Evolutionary conservation across 2,329 filamentous ascomycete genomes (phyloP).

Genomic region (Monilinia vaccinii-corymbosi): DNA sequence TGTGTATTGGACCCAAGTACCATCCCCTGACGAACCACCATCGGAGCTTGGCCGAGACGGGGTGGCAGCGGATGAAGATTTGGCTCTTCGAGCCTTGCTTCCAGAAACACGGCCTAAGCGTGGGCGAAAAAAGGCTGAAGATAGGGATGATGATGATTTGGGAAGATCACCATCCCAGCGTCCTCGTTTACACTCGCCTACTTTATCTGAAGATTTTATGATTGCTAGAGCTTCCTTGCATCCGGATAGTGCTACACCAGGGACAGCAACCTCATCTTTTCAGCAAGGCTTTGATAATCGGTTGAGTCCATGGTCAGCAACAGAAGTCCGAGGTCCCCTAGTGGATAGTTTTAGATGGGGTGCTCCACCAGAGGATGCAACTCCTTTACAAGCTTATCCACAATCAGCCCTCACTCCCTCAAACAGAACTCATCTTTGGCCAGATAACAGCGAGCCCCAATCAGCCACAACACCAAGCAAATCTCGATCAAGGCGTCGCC

Average conservation of each 20-base stretch:
- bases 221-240: slow-evolving; percentile 29
- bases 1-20: slow-evolving; percentile 71
- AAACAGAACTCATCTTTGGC: slow-evolving; percentile 34
- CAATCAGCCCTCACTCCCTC: slow-evolving; percentile 68
- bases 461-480: slow-evolving; percentile 66
- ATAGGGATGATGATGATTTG: slow-evolving; percentile 45
- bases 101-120: slow-evolving; percentile 62
- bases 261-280: slow-evolving; percentile 30
- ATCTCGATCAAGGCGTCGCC: slow-evolving; percentile 48
- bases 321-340: slow-evolving; percentile 21
- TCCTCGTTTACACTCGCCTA: slow-evolving; percentile 48
- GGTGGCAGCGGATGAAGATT: slow-evolving; percentile 77
- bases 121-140: slow-evolving; percentile 53
- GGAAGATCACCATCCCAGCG: slow-evolving; percentile 46
- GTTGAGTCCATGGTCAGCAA: slow-evolving; percentile 25
- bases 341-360: slow-evolving; percentile 26
- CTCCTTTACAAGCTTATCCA: slow-evolving; percentile 61
- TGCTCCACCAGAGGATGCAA: slow-evolving; percentile 44
- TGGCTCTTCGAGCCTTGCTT: slow-evolving; percentile 74
- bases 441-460: slow-evolving; percentile 51
- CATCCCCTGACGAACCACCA: slow-evolving; percentile 52
- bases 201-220: slow-evolving; percentile 34
- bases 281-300: slow-evolving; percentile 20
- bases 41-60: slow-evolving; percentile 65
- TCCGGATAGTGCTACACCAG: slow-evolving; percentile 32